Conservation (phyloP, 2,329 filamentous ascomycete species). For the Xylariaceae sp. region DNA sequence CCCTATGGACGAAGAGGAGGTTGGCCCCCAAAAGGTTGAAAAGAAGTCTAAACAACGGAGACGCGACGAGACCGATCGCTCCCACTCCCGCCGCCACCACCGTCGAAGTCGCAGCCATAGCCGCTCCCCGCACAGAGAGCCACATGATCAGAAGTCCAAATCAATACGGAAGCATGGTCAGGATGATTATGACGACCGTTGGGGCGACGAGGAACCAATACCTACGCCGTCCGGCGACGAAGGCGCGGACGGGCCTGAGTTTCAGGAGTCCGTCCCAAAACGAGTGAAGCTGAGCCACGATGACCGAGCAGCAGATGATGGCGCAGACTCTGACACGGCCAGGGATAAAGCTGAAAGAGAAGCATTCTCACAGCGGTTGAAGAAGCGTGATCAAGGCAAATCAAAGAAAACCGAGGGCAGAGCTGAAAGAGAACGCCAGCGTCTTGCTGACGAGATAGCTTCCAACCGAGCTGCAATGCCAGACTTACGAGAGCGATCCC, state of each 20-base stretch:
- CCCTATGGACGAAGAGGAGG: constrained; percentile 69
- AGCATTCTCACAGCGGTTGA: constrained; percentile 78
- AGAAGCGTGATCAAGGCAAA: constrained; percentile 71
- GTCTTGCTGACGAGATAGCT: constrained; percentile 69
- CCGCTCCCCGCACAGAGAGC: constrained; percentile 40
- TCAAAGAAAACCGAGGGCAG: constrained; percentile 70
- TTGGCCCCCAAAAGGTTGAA: constrained; percentile 59
- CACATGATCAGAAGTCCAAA: constrained; percentile 44
- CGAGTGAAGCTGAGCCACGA: constrained; percentile 69
- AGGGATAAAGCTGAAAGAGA: constrained; percentile 77
- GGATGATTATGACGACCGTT: constrained; percentile 73
- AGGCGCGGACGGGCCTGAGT: constrained; percentile 62
- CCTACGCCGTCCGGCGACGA: constrained; percentile 54
- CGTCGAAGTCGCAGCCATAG: constrained; percentile 37
- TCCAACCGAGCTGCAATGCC: constrained; percentile 75
- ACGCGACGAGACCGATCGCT: constrained; percentile 22
- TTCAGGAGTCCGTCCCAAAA: constrained; percentile 73
- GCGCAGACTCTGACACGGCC: constrained; percentile 65
- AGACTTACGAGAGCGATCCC: constrained; percentile 80
- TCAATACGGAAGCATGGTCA: constrained; percentile 50
- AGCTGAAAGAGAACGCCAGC: constrained; percentile 64
- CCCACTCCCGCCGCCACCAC: constrained; percentile 22
- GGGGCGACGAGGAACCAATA: constrained; percentile 77
- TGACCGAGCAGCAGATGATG: constrained; percentile 46
- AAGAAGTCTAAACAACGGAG: constrained; percentile 49